Evolutionary conservation across 2,329 filamentous ascomycete genomes (phyloP).

Genomic region (Colletotrichum theobromicola): DNA sequence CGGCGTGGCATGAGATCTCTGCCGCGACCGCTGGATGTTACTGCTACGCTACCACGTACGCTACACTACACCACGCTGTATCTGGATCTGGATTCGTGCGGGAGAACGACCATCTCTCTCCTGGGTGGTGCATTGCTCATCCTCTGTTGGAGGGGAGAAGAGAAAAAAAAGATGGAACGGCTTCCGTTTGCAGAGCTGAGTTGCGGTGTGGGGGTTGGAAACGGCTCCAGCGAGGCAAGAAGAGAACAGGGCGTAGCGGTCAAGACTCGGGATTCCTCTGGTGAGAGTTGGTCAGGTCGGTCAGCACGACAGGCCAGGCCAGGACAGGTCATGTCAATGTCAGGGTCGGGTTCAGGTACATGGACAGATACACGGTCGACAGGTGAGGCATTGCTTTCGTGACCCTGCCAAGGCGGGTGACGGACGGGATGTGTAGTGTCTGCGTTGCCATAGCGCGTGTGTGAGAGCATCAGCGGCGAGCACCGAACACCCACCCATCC

Average conservation of each 20-base stretch:
- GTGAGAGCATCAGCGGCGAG: not conserved
- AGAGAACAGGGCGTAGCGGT: not conserved
- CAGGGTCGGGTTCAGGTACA: not conserved
- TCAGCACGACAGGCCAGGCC: not conserved
- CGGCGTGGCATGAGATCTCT: not conserved
- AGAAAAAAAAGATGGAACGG: not conserved
- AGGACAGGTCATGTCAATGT: not conserved
- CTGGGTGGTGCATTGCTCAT: not conserved
- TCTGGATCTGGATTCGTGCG: slow-evolving; percentile 1
- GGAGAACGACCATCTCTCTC: not conserved
- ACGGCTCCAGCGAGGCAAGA: not conserved
- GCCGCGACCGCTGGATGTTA: slow-evolving; percentile 1
- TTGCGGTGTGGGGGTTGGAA: not conserved
- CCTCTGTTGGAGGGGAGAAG: not conserved
- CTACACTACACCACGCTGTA: not conserved
- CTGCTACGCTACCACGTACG: not conserved
- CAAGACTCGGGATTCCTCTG: not conserved
- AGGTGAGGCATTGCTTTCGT: not conserved
- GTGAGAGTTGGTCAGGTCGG: not conserved
- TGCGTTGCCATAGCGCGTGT: slow-evolving; percentile 10
- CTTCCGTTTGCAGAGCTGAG: slow-evolving; percentile 4
- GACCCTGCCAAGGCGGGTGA: slow-evolving; percentile 20
- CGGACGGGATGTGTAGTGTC: not conserved
- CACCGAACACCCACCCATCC: not conserved
- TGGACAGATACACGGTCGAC: not conserved